Conservation (phyloP, 257 asterid species). For the Plectranthus barbatus region DNA sequence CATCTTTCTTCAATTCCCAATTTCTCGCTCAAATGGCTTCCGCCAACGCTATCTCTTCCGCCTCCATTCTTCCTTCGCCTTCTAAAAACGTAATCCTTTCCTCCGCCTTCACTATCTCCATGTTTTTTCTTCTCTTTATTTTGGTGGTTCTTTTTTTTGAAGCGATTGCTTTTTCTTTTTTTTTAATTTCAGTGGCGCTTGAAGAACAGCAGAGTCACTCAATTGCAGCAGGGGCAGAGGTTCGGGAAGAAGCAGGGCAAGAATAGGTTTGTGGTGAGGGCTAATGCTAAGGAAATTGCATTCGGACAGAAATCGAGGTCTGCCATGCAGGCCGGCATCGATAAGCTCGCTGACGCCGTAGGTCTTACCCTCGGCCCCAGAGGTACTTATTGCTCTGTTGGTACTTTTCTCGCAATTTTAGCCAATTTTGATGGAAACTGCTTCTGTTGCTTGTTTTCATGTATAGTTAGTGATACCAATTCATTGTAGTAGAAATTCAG, state of each 20-base stretch:
- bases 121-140: neutral
- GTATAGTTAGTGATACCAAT: too few species aligned
- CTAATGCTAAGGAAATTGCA: slow-evolving; percentile 83
- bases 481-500: too few species aligned
- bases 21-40: slow-evolving; percentile 59
- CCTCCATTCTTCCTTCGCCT: slow-evolving; percentile 54
- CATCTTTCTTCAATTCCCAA: neutral
- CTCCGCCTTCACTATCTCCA: neutral
- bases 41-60: slow-evolving; percentile 70
- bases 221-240: slow-evolving; percentile 61
- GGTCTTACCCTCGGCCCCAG: slow-evolving; percentile 98
- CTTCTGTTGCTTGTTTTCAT: neutral
- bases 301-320: slow-evolving; percentile 86
- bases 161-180: neutral
- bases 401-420: neutral
- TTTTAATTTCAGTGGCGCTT: slow-evolving; percentile 37
- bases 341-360: slow-evolving; percentile 90
- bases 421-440: neutral
- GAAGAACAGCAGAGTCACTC: slow-evolving; percentile 50
- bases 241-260: slow-evolving; percentile 38
- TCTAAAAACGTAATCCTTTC: slow-evolving; percentile 37
- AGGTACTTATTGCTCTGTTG: slow-evolving; percentile 32
- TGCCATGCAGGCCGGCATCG: slow-evolving; percentile 91
- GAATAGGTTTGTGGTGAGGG: slow-evolving; percentile 68
- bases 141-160: neutral